Evolutionary conservation across 192 early-diverging fungal genomes (phyloP).

Genomic region (Dissophora ornata): DNA sequence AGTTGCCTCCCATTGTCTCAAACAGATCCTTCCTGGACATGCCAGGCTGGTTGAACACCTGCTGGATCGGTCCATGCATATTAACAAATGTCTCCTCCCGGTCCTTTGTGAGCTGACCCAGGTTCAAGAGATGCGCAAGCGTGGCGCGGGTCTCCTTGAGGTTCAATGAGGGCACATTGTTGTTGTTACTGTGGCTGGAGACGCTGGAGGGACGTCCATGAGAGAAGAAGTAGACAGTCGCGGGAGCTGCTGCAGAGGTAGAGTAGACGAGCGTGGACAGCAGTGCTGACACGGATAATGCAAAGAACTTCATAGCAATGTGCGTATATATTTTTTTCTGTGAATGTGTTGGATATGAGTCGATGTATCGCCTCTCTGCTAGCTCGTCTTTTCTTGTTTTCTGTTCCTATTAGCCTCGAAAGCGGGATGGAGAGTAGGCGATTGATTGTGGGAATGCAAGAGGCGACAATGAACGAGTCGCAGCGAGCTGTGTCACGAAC

Average conservation of each 20-base stretch:
- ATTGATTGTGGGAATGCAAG: no score
- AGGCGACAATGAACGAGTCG: no score
- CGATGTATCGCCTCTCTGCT: no score
- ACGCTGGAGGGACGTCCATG: constrained; percentile 25
- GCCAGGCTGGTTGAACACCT: constrained; percentile 42
- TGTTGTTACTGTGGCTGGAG: not conserved
- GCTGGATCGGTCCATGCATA: constrained; percentile 42
- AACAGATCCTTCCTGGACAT: constrained; percentile 46
- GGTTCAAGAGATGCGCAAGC: constrained; percentile 40
- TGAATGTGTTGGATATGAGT: not conserved
- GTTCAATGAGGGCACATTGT: constrained; percentile 19
- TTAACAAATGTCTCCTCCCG: constrained; percentile 7
- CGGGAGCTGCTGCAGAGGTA: constrained; percentile 21
- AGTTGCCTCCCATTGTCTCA: constrained; percentile 31
- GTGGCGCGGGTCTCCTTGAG: constrained; percentile 47
- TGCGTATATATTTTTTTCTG: not conserved
- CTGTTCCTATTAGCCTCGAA: no score
- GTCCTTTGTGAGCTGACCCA: constrained; percentile 7
- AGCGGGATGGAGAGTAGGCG: no score
- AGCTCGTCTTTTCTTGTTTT: no score
- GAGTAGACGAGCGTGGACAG: constrained; percentile 28
- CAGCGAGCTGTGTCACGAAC: no score
- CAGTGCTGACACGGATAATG: constrained; percentile 35
- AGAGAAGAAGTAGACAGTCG: constrained; percentile 41
- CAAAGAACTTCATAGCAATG: constrained; percentile 26